Conservation (phyloP, 768 basidiomycete genomes). For the Candolleomyces aberdarensis region DNA sequence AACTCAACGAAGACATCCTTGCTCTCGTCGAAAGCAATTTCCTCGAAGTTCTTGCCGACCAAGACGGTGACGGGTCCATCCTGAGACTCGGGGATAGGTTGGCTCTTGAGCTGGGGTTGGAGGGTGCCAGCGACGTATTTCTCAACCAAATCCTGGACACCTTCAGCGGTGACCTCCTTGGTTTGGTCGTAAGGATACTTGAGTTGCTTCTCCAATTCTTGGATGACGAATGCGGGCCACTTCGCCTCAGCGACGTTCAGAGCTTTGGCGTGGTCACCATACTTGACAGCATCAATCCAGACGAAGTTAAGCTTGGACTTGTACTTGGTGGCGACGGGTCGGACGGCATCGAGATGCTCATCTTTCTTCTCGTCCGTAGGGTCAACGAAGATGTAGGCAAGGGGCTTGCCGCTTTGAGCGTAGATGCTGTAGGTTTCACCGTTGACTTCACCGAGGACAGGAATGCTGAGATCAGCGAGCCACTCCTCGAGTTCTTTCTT, state of each 20-base stretch:
- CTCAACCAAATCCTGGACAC: conserved; percentile 56
- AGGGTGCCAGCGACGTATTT: conserved; percentile 72
- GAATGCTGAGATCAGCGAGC: conserved; percentile 81
- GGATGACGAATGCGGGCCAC: conserved; percentile 95
- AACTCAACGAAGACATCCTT: conserved; percentile 98
- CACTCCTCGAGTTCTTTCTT: conserved; percentile 68
- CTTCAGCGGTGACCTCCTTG: conserved; percentile 55
- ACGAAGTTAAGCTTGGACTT: conserved; percentile 95
- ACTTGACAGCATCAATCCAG: conserved; percentile 95
- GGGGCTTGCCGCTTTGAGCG: conserved; percentile 76
- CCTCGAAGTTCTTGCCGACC: conserved; percentile 87
- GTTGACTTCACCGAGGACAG: conserved; percentile 87
- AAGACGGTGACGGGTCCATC: conserved; percentile 79
- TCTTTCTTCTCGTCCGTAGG: conserved; percentile 66
- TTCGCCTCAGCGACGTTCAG: conserved; percentile 82
- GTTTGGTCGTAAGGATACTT: conserved; percentile 85
- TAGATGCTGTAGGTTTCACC: conserved; percentile 92
- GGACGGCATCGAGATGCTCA: conserved; percentile 61
- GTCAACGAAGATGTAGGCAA: conserved; percentile 95
- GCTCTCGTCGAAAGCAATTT: conserved; percentile 77
- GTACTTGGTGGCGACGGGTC: conserved; percentile 74
- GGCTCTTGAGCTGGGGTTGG: conserved; percentile 83
- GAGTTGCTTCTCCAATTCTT: conserved; percentile 77
- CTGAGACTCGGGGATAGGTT: conserved; percentile 81
- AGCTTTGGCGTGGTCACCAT: conserved; percentile 92